A percentile compares a stretch with the other conserved stretches of the same genome.
Conservation (phyloP, 108 stramenopile genomes). For the Nitzschia palea region DNA sequence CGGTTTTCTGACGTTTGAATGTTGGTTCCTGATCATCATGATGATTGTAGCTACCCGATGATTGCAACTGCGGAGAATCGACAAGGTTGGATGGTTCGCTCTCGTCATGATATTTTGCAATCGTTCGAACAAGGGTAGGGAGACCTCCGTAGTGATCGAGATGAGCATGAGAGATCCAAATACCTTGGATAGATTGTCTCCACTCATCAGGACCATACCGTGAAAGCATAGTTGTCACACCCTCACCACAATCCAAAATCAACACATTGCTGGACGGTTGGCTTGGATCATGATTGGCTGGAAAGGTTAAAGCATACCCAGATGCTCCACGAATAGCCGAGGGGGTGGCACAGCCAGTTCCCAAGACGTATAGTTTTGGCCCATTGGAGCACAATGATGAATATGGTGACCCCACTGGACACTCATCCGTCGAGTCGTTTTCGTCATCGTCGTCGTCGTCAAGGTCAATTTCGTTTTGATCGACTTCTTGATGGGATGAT, state of each 20-base stretch:
- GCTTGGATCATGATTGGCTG: background rate
- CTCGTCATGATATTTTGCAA: background rate
- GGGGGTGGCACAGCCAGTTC: constrained; percentile 88
- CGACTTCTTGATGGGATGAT: constrained; percentile 10
- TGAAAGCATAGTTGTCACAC: constrained; percentile 54
- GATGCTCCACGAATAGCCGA: constrained; percentile 71
- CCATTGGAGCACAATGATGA: constrained; percentile 1
- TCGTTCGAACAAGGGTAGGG: constrained; percentile 36
- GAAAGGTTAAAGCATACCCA: constrained; percentile 63
- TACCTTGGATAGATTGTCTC: constrained; percentile 40
- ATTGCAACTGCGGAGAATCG: too few species aligned
- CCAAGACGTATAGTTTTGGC: constrained; percentile 65
- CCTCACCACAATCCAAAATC: constrained; percentile 81
- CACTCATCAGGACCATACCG: constrained; percentile 36
- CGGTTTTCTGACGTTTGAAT: constrained; percentile 5
- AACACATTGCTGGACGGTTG: constrained; percentile 11
- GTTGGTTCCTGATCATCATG: too few species aligned
- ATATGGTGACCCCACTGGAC: background rate
- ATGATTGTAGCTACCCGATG: constrained; percentile 43
- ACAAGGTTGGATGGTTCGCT: too few species aligned
- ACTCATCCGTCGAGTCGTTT: background rate
- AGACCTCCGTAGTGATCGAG: constrained; percentile 83
- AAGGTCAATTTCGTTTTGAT: constrained; percentile 23
- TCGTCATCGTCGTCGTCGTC: constrained; percentile 12
- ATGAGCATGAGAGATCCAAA: constrained; percentile 88